phyloP scores from a whole-genome alignment of 1,139 yeast genomes.

The Yamadazyma taylorii region DNA sequence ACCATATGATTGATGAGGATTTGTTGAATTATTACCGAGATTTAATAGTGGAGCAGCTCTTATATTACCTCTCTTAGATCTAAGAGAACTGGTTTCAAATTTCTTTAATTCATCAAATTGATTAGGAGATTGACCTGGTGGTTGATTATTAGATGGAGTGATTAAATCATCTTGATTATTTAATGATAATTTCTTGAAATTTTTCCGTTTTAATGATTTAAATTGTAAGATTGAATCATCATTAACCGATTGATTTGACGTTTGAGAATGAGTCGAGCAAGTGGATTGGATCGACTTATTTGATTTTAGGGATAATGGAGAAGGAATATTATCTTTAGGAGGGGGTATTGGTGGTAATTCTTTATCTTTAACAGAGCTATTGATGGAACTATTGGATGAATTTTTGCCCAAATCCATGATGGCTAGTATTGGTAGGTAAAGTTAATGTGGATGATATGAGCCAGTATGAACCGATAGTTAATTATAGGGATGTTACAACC shows the following conservation, averaged over 20 bases:
- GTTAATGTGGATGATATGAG: too few relatives aligned
- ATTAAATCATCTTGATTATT: slow-evolving; percentile 7
- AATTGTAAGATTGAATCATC: slow-evolving; percentile 37
- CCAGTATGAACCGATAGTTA: too few relatives aligned
- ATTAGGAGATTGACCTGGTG: not conserved
- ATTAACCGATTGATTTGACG: slow-evolving; percentile 3
- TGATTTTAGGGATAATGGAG: slow-evolving; percentile 3
- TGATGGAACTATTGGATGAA: slow-evolving; percentile 27
- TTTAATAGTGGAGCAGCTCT: slow-evolving; percentile 28
- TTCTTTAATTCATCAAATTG: slow-evolving; percentile 11
- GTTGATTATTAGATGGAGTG: not conserved
- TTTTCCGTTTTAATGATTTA: slow-evolving; percentile 68
- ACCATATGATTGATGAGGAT: slow-evolving; percentile 6
- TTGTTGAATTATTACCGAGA: slow-evolving; percentile 13
- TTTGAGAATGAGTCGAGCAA: slow-evolving; percentile 2
- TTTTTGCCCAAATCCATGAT: slow-evolving; percentile 29
- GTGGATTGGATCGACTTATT: slow-evolving; percentile 5
- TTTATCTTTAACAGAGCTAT: slow-evolving; percentile 28
- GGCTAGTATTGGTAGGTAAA: too few relatives aligned
- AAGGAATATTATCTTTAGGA: slow-evolving; percentile 5
- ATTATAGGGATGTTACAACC: too few relatives aligned
- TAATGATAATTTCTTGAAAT: slow-evolving; percentile 69
- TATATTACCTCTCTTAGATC: slow-evolving; percentile 18
- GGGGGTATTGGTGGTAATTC: slow-evolving; percentile 43
- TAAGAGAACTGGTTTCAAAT: slow-evolving; percentile 15